A percentile compares a stretch with the other conserved stretches of the same genome.
Evolutionary conservation across 202 grass and related monocot genomes (phyloP).

Genomic region (Carex arenaria): DNA sequence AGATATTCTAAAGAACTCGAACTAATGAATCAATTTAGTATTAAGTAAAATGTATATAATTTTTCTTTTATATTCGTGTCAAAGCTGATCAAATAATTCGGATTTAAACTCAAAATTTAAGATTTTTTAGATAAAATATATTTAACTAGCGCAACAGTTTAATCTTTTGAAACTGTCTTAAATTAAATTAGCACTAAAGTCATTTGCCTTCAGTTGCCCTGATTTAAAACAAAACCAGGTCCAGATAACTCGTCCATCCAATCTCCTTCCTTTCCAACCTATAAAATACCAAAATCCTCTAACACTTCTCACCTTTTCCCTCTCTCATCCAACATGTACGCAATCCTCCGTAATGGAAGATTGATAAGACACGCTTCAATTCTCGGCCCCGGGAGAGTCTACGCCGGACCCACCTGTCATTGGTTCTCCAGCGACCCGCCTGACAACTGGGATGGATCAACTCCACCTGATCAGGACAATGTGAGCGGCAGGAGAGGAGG

Average conservation of each 20-base stretch:
- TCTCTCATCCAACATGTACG: slow-evolving; percentile 45
- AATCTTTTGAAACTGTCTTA: neutral
- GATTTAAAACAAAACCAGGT: neutral
- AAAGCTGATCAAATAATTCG: too few species aligned
- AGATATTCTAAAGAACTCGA: too few species aligned
- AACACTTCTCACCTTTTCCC: slow-evolving; percentile 25
- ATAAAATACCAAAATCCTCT: slow-evolving; percentile 16
- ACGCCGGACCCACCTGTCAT: slow-evolving; percentile 63
- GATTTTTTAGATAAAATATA: too few species aligned
- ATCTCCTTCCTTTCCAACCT: slow-evolving; percentile 4
- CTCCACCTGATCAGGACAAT: slow-evolving; percentile 16
- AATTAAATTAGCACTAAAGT: neutral
- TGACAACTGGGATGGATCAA: slow-evolving; percentile 6
- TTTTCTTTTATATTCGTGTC: too few species aligned
- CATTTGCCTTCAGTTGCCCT: too few species aligned
- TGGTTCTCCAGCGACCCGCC: slow-evolving; percentile 49
- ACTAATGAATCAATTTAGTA: neutral
- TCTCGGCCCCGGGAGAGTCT: slow-evolving; percentile 36
- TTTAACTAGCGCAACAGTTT: neutral
- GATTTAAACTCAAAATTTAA: too few species aligned
- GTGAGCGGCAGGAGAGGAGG: neutral
- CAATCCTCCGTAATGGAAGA: slow-evolving; percentile 32
- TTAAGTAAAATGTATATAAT: too few species aligned
- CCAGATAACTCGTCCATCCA: neutral
- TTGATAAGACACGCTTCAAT: slow-evolving; percentile 6